Conservation (phyloP, 768 basidiomycete genomes). For the Hericium erinaceus region DNA sequence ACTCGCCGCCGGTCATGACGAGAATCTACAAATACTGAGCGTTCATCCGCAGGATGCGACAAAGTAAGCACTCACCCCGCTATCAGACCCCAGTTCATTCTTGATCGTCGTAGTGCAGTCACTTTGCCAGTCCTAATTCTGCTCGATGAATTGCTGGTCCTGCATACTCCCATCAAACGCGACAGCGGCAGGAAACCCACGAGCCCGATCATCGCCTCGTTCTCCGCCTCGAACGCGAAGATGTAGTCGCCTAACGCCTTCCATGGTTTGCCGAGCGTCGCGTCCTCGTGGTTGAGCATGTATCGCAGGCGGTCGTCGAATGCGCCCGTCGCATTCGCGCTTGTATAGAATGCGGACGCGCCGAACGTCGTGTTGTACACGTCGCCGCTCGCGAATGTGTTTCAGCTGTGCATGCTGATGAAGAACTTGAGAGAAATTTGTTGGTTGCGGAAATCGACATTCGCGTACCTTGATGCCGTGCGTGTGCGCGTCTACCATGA, state of each 20-base stretch:
- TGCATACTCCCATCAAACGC: background rate
- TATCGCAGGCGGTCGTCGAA: constrained; percentile 31
- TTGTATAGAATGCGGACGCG: constrained; percentile 17
- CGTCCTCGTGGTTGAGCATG: constrained; percentile 30
- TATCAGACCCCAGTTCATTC: background rate
- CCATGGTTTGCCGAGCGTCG: constrained; percentile 27
- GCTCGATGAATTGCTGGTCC: background rate
- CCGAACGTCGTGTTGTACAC: background rate
- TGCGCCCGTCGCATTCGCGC: constrained; percentile 15
- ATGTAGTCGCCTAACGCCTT: constrained; percentile 28
- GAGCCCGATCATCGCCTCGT: constrained; percentile 26
- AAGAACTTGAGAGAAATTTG: background rate
- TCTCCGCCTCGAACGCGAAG: constrained; percentile 30
- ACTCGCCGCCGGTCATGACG: constrained; percentile 22
- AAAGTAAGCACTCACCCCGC: background rate
- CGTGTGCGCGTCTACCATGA: constrained; percentile 29
- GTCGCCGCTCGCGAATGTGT: background rate
- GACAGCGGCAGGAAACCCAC: background rate
- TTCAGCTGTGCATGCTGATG: background rate
- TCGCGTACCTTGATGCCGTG: constrained; percentile 22
- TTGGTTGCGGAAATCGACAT: background rate
- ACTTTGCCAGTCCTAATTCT: background rate
- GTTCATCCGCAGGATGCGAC: background rate
- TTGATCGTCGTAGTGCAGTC: background rate
- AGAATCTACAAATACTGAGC: constrained; percentile 14